Percentiles rank a stretch among this genome's conserved stretches.
These are phyloP conservation scores for Otatea glauca DNA, from an alignment of 176 grass and related monocot genomes.

Conservation along the genomic window DNA sequence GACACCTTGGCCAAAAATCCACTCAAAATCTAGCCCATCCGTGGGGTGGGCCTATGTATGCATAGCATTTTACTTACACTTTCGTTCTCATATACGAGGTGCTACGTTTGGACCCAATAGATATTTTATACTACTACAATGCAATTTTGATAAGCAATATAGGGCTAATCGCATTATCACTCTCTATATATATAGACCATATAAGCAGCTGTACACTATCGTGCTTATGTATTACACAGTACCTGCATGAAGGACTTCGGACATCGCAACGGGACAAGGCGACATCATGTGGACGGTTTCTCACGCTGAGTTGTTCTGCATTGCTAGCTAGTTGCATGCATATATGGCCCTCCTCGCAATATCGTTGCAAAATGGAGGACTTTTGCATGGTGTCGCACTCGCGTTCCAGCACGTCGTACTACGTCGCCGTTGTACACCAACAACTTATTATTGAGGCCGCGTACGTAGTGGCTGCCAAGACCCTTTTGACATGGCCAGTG, in stretches of 20 bases:
- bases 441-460: neutral
- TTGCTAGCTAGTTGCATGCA: neutral
- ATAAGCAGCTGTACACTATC: no score
- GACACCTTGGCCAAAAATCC: no score
- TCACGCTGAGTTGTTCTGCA: neutral
- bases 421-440: neutral
- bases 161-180: no score
- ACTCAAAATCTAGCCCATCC: no score
- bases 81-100: no score
- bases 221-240: no score
- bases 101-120: no score
- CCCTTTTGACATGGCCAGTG: neutral
- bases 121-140: no score
- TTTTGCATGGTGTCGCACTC: neutral
- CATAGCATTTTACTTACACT: no score
- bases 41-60: no score
- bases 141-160: no score
- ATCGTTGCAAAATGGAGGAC: slow-evolving; percentile 2
- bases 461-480: neutral
- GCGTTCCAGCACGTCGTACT: neutral
- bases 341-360: neutral
- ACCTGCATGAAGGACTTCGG: neutral
- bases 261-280: neutral
- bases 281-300: neutral
- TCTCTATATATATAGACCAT: no score